Evolutionary conservation across 176 grass and related monocot species (phyloP), one percentile per base, ranked within the genome.

Genomic region (Chrysopogon serrulatus): DNA sequence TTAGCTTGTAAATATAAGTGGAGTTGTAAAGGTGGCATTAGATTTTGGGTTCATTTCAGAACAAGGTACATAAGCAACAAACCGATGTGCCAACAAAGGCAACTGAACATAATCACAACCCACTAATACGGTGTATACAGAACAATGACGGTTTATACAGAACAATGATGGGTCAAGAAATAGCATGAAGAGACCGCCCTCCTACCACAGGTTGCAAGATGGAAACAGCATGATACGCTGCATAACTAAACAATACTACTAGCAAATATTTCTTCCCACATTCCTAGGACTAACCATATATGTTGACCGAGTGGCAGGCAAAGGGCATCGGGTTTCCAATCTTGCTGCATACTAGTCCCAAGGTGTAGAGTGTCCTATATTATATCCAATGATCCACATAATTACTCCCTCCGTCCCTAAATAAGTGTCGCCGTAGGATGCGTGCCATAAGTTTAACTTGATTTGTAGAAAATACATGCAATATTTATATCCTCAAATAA

Each of bases 261-360:
- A 75, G 57, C 18, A 54, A 77, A 32, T 48, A 14, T 77, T 54
- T 82, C 57, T 54, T 65, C 33, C n/a, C 1, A 57, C 8, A 57
- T 11, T 57, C 54, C 54, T 13, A 71, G 28, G 65, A 63, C 53
- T 27, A 75, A 64, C 15, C 49, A 45, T 40, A 63, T 63, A 36
- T 74, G 16, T 5, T 78, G 68, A 78, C 34, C 28, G 7, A 84
- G 48, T 45, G 33, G 49, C 33, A 18, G 41, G 44, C 74, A 79
- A 66, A 43, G 34, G 35, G 47, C 74, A 56, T 74, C 44, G 80
- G 72, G 66, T 79, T 83, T 40, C 56, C 73, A 83, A 79, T 65
- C 56, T 21, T 14, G 35, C 9, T 35, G 27, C 21, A 13, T 2
- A 32, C 13, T 45, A 49, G 33, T 65, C 23, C 43, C 42, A 71